Base-by-base conservation (phyloP, 139 green algal species). In the Prasinococcaceae sp. region DNA sequence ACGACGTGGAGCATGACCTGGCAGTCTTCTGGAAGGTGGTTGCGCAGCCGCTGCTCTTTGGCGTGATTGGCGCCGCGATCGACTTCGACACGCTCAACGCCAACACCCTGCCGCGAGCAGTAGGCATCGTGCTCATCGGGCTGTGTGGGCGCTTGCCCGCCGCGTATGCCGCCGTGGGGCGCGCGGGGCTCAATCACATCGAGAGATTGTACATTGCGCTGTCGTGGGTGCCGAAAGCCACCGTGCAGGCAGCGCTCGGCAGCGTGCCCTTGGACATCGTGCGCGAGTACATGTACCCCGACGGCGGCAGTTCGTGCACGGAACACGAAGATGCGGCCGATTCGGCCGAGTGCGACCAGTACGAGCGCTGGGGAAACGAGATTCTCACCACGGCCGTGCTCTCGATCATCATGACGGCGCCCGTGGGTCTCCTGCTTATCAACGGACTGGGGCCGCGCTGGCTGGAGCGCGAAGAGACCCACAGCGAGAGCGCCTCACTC, bases 181-280 rank as follows among this genome's bases (percentile, higher is more conserved):
- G 61, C 24, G 61, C 50, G 22, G 47, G 67, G 12, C 67, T 84
- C 66, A 78, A 50, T 1, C 27, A 50, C 19, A 72, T 66, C 19
- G 83, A 93, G 72, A 55, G 63, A 19, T 19, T 79, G 1, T 93
- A 89, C 69, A 74, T 80, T 26, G 76, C 76, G 0, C 36, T 85
- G 30, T 71, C 81, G 3, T 93, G 83, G 83, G 73, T 75, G 0
- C 81, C 83, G 37, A 93, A 93, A 63, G 82, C 80, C 4, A 88
- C 81, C 0, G 82, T 93, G 57, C 83, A 93, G 58, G 82, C 82
- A 22, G 57, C 57, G 20, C 33, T 65, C 20, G 57, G 32, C 25
- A 36, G 19, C 23, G 47, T 52, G 17, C 47, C 57, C 17, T 17
- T 58, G 24, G 57, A 65, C 8, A 36, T 43, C 6, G 33, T 55